A percentile compares a stretch with the other conserved stretches of the same genome.
phyloP scores from a whole-genome alignment of 75 land plant species.

The Azolla pinnata region DNA sequence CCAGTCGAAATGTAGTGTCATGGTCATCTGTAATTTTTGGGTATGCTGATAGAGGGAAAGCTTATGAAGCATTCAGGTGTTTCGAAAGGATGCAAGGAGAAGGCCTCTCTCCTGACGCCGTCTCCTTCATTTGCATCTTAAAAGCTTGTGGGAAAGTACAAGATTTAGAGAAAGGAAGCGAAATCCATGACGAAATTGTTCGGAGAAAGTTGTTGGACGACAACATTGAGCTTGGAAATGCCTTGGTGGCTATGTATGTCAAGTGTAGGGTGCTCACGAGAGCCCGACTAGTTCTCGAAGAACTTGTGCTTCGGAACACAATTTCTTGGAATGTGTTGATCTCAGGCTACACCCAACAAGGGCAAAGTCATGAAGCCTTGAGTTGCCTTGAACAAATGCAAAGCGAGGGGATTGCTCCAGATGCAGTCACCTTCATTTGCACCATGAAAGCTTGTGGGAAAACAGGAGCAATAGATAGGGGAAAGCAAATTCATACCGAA shows the following conservation, averaged over 20 bases:
- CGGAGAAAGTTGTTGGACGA: neutral
- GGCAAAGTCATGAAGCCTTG: slow-evolving; percentile 9
- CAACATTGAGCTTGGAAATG: neutral
- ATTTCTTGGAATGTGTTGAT: slow-evolving; percentile 12
- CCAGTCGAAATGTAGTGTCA: slow-evolving; percentile 3
- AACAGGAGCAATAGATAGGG: slow-evolving; percentile 3
- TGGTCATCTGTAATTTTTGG: slow-evolving; percentile 14
- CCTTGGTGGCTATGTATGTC: slow-evolving; percentile 2
- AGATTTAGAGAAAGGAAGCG: slow-evolving; percentile 11
- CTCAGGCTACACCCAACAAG: slow-evolving; percentile 7
- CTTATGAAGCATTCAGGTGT: slow-evolving; percentile 16
- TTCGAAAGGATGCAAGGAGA: slow-evolving; percentile 28
- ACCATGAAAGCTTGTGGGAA: slow-evolving; percentile 5
- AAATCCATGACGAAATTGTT: slow-evolving; percentile 7
- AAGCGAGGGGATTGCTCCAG: neutral
- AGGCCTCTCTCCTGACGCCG: slow-evolving; percentile 12
- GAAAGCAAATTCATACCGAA: slow-evolving; percentile 6
- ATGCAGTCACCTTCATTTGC: slow-evolving; percentile 2
- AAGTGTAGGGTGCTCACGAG: slow-evolving; percentile 9
- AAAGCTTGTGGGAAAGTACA: slow-evolving; percentile 9
- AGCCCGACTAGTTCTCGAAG: slow-evolving; percentile 8
- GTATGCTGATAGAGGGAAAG: slow-evolving; percentile 6
- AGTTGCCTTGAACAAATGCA: neutral
- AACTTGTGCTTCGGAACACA: slow-evolving; percentile 1
- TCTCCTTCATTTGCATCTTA: slow-evolving; percentile 16